Percentiles rank a stretch among this genome's conserved stretches.
phyloP scores from a whole-genome alignment of 768 basidiomycete genomes.

The Crassisporium funariophilum region DNA sequence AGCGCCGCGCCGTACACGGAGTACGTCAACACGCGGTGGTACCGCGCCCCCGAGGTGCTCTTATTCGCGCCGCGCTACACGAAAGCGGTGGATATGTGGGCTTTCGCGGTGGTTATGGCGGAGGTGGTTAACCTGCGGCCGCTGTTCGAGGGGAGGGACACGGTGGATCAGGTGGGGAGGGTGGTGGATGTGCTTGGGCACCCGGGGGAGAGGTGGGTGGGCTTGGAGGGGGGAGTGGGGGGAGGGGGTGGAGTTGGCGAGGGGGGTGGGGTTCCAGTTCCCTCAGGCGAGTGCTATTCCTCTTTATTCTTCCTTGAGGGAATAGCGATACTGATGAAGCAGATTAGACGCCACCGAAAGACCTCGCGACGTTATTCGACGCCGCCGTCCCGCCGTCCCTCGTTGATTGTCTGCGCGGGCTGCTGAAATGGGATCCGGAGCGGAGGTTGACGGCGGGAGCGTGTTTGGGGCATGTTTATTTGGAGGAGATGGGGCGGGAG shows the following conservation, averaged over 20 bases:
- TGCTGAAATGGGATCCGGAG: conserved; percentile 87
- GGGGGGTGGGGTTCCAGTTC: conserved; percentile 76
- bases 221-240: too few relatives aligned
- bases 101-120: conserved; percentile 91
- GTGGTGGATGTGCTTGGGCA: conserved; percentile 88
- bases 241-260: conserved; percentile 81
- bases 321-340: conserved; percentile 11
- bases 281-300: conserved; percentile 60
- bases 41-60: conserved; percentile 93
- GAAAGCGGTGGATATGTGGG: conserved; percentile 97
- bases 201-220: conserved; percentile 76
- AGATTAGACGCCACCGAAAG: conserved; percentile 55
- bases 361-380: conserved; percentile 70
- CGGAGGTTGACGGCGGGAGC: conserved; percentile 75
- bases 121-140: conserved; percentile 90
- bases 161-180: conserved; percentile 81
- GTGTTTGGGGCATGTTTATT: conserved; percentile 83
- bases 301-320: neutral
- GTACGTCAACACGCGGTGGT: conserved; percentile 95
- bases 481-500: conserved; percentile 75
- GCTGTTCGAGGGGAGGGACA: conserved; percentile 87
- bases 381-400: conserved; percentile 69
- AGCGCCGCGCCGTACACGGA: conserved; percentile 92
- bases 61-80: conserved; percentile 85
- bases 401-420: conserved; percentile 80